Evolutionary conservation across 2,329 filamentous ascomycete species (phyloP).

Genomic region (Cytospora piceae): DNA sequence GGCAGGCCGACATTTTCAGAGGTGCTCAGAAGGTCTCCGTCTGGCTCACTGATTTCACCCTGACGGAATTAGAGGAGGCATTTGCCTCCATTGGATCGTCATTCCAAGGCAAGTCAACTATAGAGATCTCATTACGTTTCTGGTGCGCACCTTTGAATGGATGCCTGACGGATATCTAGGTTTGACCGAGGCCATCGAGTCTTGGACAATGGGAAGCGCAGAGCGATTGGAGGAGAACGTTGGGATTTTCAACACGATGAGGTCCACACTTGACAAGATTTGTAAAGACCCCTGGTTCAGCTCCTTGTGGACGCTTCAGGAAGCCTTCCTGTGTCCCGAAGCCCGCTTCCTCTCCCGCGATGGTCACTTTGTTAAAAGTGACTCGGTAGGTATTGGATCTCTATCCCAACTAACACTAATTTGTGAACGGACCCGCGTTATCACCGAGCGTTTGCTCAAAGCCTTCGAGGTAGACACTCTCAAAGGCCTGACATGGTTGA

Average conservation of each 20-base stretch:
- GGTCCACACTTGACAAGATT: background rate
- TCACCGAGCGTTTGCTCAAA: background rate
- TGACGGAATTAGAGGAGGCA: background rate
- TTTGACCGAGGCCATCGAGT: too few relatives aligned
- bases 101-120: background rate
- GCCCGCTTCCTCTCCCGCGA: background rate
- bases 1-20: constrained; percentile 12
- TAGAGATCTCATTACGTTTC: background rate
- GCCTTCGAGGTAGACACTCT: background rate
- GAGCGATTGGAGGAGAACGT: background rate
- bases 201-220: too few relatives aligned
- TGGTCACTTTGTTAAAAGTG: background rate
- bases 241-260: background rate
- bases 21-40: constrained; percentile 9
- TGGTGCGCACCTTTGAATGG: too few relatives aligned
- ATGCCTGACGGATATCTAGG: too few relatives aligned
- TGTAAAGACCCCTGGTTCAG: constrained; percentile 9
- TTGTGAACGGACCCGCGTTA: background rate
- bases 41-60: constrained; percentile 7
- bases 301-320: constrained; percentile 14
- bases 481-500: constrained; percentile 1
- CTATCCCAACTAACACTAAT: constrained; percentile 1
- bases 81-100: background rate
- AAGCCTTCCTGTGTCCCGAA: constrained; percentile 8
- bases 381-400: background rate